Evolutionary conservation across 306 rosid species (phyloP), one percentile per base, ranked within the genome.

Genomic region (Lablab purpureus): DNA sequence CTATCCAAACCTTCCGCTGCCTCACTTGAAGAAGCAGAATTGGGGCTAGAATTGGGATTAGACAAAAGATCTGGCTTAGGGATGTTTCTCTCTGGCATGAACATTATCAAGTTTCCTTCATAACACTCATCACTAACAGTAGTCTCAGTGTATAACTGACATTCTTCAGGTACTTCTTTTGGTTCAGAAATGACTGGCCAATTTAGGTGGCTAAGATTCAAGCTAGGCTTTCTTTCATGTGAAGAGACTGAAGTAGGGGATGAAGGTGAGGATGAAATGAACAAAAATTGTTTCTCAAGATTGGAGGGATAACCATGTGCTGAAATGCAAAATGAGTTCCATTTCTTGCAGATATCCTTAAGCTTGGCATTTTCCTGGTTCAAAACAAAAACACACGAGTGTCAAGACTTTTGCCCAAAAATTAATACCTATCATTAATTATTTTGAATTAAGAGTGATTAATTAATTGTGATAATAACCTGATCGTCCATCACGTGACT

Each of bases 1-100:
- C 81, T 82, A 5, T 84, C 85, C 45, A 66, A 49, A 21, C 90
- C 96, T 2, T 88, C 93, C 62, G 83, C 55, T 64, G 83, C 87
- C 41, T 91, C 93, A 73, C 96, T 91, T 9, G 96, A 88, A 45
- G 92, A 90, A 45, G 91, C 91, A 12, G 93, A 91, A 75, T 91
- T 91, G 2, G 96, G 96, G 52, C 93, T 89, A 0, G 96, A 91
- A 76, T 91, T 91, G 1, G 96, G 93, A 73, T 91, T 91, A 17
- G 93, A 91, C 18, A 91, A 74, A 40, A 91, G 93, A 0, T 87
- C 93, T 1, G 93, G 96, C 19, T 84, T 91, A 25, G 87, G 74
- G 27, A 55, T 18, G 73, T 52, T 51, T 28, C 62, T 75, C 4
- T 65, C 79, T 23, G 87, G 86, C 67, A 80, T 81, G 82, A 84